phyloP scores from a whole-genome alignment of 2,329 filamentous ascomycete genomes.

The Venturia oleaginea region DNA sequence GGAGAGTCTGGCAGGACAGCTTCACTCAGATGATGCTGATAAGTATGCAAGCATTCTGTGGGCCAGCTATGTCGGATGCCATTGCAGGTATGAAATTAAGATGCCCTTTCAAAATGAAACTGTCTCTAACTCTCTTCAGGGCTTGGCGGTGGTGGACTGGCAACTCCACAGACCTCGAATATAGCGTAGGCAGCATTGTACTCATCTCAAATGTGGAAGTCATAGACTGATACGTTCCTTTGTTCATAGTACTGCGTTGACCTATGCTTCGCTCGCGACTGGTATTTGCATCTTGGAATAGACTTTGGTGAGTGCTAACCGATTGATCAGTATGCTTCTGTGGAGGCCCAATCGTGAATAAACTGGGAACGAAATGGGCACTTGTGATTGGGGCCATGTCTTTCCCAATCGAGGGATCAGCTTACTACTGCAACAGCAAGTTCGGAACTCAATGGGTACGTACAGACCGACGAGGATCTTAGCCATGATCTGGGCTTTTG shows the following conservation, averaged over 20 bases:
- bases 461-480: slow-evolving; percentile 35
- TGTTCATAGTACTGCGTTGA: background rate
- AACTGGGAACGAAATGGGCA: slow-evolving; percentile 39
- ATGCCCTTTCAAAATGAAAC: background rate
- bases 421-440: slow-evolving; percentile 42
- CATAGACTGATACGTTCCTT: background rate
- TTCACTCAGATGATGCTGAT: background rate
- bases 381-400: slow-evolving; percentile 34
- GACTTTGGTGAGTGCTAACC: background rate
- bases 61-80: background rate
- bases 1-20: background rate
- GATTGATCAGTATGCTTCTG: slow-evolving; percentile 15
- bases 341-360: slow-evolving; percentile 39
- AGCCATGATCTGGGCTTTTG: background rate
- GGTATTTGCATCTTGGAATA: background rate
- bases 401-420: slow-evolving; percentile 39
- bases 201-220: background rate
- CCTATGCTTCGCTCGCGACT: background rate
- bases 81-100: background rate
- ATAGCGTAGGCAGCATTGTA: background rate
- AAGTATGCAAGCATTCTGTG: background rate
- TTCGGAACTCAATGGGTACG: slow-evolving; percentile 41
- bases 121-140: background rate
- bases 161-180: background rate
- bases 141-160: background rate